These are phyloP conservation scores for Chalciporus chontae DNA, from an alignment of 768 basidiomycete genomes.

Conservation along the genomic window DNA sequence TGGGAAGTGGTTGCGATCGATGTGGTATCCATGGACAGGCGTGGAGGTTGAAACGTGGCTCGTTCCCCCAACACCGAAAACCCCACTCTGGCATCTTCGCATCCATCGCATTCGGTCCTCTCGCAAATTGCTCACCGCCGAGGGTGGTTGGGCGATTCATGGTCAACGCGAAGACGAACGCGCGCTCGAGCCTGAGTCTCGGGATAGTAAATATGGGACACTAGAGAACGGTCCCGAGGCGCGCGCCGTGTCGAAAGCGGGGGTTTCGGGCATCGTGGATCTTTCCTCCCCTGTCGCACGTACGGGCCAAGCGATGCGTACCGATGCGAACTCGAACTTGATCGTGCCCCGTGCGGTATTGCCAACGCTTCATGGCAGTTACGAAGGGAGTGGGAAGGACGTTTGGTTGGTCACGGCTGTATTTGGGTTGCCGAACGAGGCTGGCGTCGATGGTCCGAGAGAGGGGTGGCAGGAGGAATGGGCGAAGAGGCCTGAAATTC, in stretches of 20 bases:
- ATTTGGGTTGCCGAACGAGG: slow-evolving; percentile 53
- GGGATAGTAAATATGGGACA: slow-evolving; percentile 13
- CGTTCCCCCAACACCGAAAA: too few relatives aligned
- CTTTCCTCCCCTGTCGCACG: too few relatives aligned
- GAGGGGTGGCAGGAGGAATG: slow-evolving; percentile 47
- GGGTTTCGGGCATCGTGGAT: too few relatives aligned
- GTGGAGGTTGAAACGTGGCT: slow-evolving; percentile 42
- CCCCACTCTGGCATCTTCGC: too few relatives aligned
- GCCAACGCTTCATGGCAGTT: slow-evolving; percentile 39
- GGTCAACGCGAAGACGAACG: slow-evolving; percentile 62
- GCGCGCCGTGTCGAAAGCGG: too few relatives aligned
- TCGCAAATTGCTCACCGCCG: slow-evolving; percentile 56
- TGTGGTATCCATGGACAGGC: slow-evolving; percentile 75
- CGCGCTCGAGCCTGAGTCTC: slow-evolving; percentile 47
- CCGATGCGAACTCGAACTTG: too few relatives aligned
- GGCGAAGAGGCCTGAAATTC: slow-evolving; percentile 43
- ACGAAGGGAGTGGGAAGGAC: slow-evolving; percentile 43
- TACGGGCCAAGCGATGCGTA: too few relatives aligned
- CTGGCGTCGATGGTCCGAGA: slow-evolving; percentile 33
- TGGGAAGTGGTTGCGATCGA: slow-evolving; percentile 53
- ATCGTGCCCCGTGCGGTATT: too few relatives aligned
- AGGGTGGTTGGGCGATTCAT: slow-evolving; percentile 70
- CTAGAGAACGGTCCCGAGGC: too few relatives aligned
- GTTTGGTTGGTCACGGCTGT: slow-evolving; percentile 65
- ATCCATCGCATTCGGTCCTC: slow-evolving; percentile 45